Percentiles rank a stretch among this genome's conserved stretches.
phyloP scores from a whole-genome alignment of 495 filamentous ascomycete species.

The Penicillium dipodomyicola region DNA sequence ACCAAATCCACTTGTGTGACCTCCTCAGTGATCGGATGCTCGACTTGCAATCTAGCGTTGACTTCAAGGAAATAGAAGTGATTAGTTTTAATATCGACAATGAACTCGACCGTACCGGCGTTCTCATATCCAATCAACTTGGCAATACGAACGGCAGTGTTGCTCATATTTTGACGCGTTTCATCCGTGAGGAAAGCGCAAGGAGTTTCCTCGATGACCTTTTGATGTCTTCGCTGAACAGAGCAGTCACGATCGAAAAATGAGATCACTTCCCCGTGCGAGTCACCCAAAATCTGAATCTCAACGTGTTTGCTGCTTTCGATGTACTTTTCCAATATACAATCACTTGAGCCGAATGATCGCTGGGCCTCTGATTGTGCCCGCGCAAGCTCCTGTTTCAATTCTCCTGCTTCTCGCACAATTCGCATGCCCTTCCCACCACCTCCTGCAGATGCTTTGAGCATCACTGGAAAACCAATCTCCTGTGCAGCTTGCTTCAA shows the following conservation, averaged over 20 bases:
- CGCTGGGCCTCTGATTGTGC: conserved; percentile 76
- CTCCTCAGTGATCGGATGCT: conserved; percentile 89
- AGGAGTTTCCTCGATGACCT: conserved; percentile 90
- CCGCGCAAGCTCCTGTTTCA: conserved; percentile 65
- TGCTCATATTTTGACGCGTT: conserved; percentile 71
- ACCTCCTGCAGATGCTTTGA: conserved; percentile 91
- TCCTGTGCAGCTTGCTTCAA: conserved; percentile 61
- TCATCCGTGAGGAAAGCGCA: conserved; percentile 68
- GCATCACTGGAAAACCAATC: conserved; percentile 79
- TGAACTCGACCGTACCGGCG: conserved; percentile 91
- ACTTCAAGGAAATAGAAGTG: conserved; percentile 96
- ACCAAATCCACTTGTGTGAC: conserved; percentile 86
- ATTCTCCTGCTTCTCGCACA: conserved; percentile 59
- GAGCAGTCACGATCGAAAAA: conserved; percentile 80
- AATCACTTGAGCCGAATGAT: conserved; percentile 79
- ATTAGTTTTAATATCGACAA: conserved; percentile 79
- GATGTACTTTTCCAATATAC: conserved; percentile 88
- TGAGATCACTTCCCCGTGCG: conserved; percentile 67
- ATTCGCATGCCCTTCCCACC: conserved; percentile 92
- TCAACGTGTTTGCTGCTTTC: conserved; percentile 82
- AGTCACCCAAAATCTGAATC: conserved; percentile 86
- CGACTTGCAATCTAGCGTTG: conserved; percentile 89
- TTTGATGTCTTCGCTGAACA: conserved; percentile 81
- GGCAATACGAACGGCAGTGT: conserved; percentile 73
- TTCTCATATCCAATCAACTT: conserved; percentile 79